Conservation (phyloP, 371 early-diverging fungal species). For the Rhizopus arrhizus region DNA sequence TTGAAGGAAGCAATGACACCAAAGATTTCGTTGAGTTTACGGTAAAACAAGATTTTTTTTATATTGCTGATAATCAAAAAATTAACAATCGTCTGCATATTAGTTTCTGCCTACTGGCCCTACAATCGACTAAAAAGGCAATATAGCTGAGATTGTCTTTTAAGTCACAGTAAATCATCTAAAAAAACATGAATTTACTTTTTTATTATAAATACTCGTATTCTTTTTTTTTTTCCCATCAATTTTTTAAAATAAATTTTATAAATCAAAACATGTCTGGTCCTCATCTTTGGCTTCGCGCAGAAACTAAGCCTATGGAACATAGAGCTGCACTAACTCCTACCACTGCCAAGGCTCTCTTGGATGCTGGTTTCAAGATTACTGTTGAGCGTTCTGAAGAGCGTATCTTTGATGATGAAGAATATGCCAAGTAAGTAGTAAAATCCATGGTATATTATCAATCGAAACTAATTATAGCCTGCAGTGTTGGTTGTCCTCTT, state of each 20-base stretch:
- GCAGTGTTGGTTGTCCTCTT: slow-evolving; percentile 79
- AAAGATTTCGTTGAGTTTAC: slow-evolving; percentile 30
- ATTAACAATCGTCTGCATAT: background rate
- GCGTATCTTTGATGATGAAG: slow-evolving; percentile 88
- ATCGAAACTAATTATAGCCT: background rate
- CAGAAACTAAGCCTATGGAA: slow-evolving; percentile 96
- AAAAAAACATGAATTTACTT: background rate
- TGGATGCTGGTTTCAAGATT: slow-evolving; percentile 83
- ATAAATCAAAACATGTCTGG: background rate
- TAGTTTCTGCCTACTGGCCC: slow-evolving; percentile 19
- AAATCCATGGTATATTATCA: background rate
- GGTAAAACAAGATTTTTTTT: slow-evolving; percentile 14
- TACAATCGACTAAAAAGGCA: slow-evolving; percentile 25
- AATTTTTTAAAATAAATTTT: slow-evolving; percentile 1
- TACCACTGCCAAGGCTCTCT: slow-evolving; percentile 70
- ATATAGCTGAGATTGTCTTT: slow-evolving; percentile 27
- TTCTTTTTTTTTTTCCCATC: slow-evolving; percentile 7
- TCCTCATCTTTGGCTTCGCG: slow-evolving; percentile 93
- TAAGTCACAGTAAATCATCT: slow-evolving; percentile 29
- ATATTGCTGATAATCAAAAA: background rate
- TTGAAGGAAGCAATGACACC: slow-evolving; percentile 18
- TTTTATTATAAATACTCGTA: slow-evolving; percentile 18
- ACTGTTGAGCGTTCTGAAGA: slow-evolving; percentile 84
- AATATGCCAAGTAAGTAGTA: slow-evolving; percentile 75
- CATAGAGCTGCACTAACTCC: slow-evolving; percentile 94